phyloP scores from a whole-genome alignment of 2,329 filamentous ascomycete genomes.

The Pestalotiopsis sp. region DNA sequence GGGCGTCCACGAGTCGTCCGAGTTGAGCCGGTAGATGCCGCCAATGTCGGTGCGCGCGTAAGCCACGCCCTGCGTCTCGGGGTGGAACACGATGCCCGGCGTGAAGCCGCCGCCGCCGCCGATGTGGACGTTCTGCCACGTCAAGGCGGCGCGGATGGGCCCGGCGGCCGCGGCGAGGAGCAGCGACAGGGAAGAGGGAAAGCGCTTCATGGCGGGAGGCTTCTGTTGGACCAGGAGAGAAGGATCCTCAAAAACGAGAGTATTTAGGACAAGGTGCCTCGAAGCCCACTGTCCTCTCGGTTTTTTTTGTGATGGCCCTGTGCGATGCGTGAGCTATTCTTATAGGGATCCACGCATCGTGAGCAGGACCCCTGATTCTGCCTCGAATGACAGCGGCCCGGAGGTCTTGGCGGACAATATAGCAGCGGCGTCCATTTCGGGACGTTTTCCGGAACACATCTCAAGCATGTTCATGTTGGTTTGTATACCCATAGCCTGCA shows the following conservation, averaged over 20 bases:
- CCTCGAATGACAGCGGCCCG: slow-evolving; percentile 3
- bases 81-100: slow-evolving; percentile 58
- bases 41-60: slow-evolving; percentile 60
- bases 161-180: slow-evolving; percentile 20
- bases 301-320: background rate
- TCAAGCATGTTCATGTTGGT: background rate
- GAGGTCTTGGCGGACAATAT: background rate
- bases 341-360: background rate
- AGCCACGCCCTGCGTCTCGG: slow-evolving; percentile 47
- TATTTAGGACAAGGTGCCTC: background rate
- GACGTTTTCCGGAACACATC: background rate
- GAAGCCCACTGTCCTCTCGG: background rate
- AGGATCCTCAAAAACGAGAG: background rate
- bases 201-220: slow-evolving; percentile 8
- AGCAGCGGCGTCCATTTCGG: background rate
- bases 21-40: slow-evolving; percentile 55
- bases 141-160: slow-evolving; percentile 33
- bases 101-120: slow-evolving; percentile 60
- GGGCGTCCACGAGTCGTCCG: slow-evolving; percentile 55
- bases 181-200: slow-evolving; percentile 3
- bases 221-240: background rate
- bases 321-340: background rate
- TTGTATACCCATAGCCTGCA: background rate
- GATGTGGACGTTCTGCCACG: slow-evolving; percentile 51
- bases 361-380: background rate